A percentile compares a stretch with the other conserved stretches of the same genome.
These are phyloP conservation scores for Phytophthora rubi DNA, from an alignment of 352 stramenopile species.

Conservation along the genomic window DNA sequence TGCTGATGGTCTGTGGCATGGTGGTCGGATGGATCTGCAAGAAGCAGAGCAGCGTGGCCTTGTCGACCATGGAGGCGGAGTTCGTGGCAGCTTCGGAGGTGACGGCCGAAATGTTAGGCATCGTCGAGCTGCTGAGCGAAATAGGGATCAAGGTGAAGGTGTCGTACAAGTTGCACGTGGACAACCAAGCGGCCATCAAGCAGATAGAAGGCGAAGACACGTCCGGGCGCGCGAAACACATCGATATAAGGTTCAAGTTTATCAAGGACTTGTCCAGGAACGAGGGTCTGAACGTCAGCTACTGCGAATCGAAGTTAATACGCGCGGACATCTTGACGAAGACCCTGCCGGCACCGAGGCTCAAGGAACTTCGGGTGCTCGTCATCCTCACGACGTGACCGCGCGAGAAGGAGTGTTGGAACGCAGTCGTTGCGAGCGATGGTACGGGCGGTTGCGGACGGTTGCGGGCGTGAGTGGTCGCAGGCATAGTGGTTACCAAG, in stretches of 20 bases:
- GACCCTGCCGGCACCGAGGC: too few relatives aligned
- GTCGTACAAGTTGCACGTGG: conserved; percentile 3
- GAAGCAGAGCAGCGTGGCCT: conserved; percentile 26
- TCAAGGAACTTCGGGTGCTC: too few relatives aligned
- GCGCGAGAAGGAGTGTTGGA: not conserved
- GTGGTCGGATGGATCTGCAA: conserved; percentile 24
- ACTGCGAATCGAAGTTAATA: too few relatives aligned
- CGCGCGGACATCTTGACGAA: too few relatives aligned
- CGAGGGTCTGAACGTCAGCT: too few relatives aligned
- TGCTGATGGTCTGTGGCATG: conserved; percentile 23
- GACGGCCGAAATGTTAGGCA: conserved; percentile 16
- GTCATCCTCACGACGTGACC: too few relatives aligned
- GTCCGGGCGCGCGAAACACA: conserved; percentile 13
- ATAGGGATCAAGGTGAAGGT: not conserved
- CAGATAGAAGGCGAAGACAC: conserved; percentile 13
- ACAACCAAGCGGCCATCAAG: conserved; percentile 27
- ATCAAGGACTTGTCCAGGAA: too few relatives aligned
- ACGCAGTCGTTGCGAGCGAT: not conserved
- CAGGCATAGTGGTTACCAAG: not conserved
- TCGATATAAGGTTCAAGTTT: conserved; percentile 18
- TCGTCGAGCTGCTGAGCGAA: conserved; percentile 7
- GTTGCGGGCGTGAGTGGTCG: not conserved
- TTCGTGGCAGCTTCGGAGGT: conserved; percentile 24
- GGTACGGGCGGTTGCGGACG: not conserved
- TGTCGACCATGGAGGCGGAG: conserved; percentile 35